Conservation (phyloP, 805 yeast species). For the Pichia californica region DNA sequence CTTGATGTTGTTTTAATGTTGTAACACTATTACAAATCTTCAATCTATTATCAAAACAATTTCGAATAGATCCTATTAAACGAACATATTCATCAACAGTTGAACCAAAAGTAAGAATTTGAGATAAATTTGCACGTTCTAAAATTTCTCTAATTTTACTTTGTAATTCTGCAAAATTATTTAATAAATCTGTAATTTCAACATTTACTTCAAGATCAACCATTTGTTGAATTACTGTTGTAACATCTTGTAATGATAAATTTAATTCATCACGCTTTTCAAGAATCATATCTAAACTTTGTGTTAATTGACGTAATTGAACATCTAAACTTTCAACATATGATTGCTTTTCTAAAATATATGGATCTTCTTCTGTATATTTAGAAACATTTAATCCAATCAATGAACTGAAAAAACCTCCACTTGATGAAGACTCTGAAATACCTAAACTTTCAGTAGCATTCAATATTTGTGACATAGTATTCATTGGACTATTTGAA, state of each 20-base stretch:
- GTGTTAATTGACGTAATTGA: conserved; percentile 62
- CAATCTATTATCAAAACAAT: conserved; percentile 68
- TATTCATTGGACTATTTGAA: conserved; percentile 21
- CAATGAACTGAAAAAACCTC: conserved; percentile 65
- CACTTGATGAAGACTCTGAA: conserved; percentile 18
- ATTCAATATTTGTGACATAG: conserved; percentile 24
- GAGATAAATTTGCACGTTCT: conserved; percentile 76
- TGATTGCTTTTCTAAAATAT: conserved; percentile 60
- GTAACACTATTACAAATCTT: conserved; percentile 44
- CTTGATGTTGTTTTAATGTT: conserved; percentile 36
- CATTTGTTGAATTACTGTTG: conserved; percentile 45
- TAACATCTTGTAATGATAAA: conserved; percentile 60
- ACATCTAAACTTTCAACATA: conserved; percentile 67
- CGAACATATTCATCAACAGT: conserved; percentile 86
- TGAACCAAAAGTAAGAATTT: conserved; percentile 76
- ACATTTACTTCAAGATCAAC: conserved; percentile 71
- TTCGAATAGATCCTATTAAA: conserved; percentile 64
- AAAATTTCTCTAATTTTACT: conserved; percentile 62
- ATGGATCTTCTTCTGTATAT: conserved; percentile 72
- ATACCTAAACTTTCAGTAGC: conserved; percentile 16
- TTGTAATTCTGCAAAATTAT: conserved; percentile 69
- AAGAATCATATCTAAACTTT: conserved; percentile 67
- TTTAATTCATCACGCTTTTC: conserved; percentile 72
- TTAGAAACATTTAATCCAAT: conserved; percentile 58
- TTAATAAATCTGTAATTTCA: conserved; percentile 54